Evolutionary conservation across 2,329 filamentous ascomycete species (phyloP), one percentile per base, ranked within the genome.

Genomic region (Colletotrichum sidae): DNA sequence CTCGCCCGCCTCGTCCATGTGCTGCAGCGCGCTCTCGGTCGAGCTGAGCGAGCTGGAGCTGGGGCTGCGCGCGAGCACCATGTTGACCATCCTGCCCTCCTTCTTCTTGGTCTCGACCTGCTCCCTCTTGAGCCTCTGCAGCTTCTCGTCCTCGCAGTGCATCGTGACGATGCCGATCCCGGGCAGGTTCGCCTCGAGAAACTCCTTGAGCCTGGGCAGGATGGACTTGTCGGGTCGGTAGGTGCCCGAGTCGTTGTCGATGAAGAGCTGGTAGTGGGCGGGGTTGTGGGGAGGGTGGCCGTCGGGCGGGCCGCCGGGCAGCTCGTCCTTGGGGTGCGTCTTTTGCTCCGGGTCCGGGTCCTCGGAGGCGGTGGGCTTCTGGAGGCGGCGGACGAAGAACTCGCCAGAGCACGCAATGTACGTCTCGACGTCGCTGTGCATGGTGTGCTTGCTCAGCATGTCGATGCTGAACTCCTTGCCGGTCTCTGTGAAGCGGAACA

Each of bases 401-500:
- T 98, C 95, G 46, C 95, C 95, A 1, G 92, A 93, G 75, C 90
- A 97, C 25, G 94, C 95, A 69, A 97, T 93, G 76, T 97, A 97
- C 2, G 92, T 91, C 41, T 90, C 92, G 2, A 97, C 94, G 76
- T 97, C 90, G 69, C 92, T 95, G 80, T 98, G 95, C 93, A 98
- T 97, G 45, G 93, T 97, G 77, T 98, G 95, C 76, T 98, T 98
- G 77, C 90, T 94, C 72, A 98, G 80, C 76, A 97, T 83, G 78
- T 97, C 95, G 72, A 98, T 93, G 56, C 94, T 93, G 65, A 97
- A 97, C 72, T 97, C 94, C 72, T 96, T 96, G 37, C 95, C 95
- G 0, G 95, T 98, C 77, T 97, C 95, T 1, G 95, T 97, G 78
- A 97, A 97, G 50, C 94, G 90, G 74, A 96, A 87, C 57, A 95